These are phyloP conservation scores for Anastatica hierochuntica DNA, from an alignment of 345 rosid genomes.

Conservation along the genomic window DNA sequence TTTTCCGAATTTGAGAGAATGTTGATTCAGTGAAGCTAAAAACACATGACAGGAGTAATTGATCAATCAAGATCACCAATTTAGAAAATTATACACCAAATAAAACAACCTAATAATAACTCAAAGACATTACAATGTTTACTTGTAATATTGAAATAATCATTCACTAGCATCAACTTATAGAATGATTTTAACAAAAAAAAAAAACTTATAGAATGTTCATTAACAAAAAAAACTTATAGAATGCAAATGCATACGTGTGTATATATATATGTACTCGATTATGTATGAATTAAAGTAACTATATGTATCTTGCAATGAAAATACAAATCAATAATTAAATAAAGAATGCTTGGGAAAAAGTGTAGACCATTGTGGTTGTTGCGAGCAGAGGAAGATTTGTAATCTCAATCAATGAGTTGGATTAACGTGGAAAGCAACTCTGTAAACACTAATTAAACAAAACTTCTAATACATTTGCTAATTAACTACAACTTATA, in stretches of 20 bases:
- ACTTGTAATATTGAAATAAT: too few relatives aligned
- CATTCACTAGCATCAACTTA: not conserved
- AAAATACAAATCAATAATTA: too few relatives aligned
- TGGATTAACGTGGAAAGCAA: slow-evolving; percentile 15
- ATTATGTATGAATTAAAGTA: not conserved
- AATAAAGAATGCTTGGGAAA: slow-evolving; percentile 7
- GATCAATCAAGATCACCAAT: slow-evolving; percentile 18
- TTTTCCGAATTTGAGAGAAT: slow-evolving; percentile 18
- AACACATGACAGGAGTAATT: slow-evolving; percentile 11
- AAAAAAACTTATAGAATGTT: too few relatives aligned
- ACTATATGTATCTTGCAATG: too few relatives aligned
- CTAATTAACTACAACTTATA: not conserved
- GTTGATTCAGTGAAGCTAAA: slow-evolving; percentile 3
- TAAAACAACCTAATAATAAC: slow-evolving; percentile 8
- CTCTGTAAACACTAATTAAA: not conserved
- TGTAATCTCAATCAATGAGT: slow-evolving; percentile 8
- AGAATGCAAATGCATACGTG: too few relatives aligned
- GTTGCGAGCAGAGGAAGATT: slow-evolving; percentile 19
- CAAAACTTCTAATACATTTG: not conserved
- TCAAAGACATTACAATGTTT: not conserved
- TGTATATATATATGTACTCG: not conserved
- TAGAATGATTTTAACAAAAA: too few relatives aligned
- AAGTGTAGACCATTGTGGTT: slow-evolving; percentile 15
- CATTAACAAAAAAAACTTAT: too few relatives aligned
- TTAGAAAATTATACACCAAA: not conserved